Evolutionary conservation across 2,329 filamentous ascomycete species (phyloP).

Genomic region (Trichoderma sp.): DNA sequence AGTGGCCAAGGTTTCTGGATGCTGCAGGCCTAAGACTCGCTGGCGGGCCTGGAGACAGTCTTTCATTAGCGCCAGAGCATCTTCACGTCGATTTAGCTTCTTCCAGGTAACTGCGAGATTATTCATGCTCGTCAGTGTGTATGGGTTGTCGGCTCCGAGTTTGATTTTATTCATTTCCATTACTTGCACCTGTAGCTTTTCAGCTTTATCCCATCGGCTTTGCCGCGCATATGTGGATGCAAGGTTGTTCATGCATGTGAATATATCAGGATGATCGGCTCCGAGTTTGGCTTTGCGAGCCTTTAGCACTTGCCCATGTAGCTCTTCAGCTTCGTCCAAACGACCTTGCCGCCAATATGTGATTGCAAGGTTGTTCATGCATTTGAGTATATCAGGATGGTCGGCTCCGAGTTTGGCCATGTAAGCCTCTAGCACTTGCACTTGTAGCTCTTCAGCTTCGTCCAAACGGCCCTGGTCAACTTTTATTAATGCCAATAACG

Average conservation of each 20-base stretch:
- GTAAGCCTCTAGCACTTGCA: fast-evolving
- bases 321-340: not conserved
- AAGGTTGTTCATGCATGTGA: not conserved
- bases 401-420: not conserved
- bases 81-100: not conserved
- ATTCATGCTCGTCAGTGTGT: not conserved
- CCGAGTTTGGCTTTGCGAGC: not conserved
- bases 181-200: not conserved
- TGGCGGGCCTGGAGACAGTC: not conserved
- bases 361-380: not conserved
- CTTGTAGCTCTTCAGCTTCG: not conserved
- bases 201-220: not conserved
- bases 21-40: not conserved
- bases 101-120: not conserved
- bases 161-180: no score
- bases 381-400: fast-evolving
- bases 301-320: not conserved
- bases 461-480: not conserved
- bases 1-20: not conserved
- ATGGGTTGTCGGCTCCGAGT: not conserved
- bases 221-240: fast-evolving
- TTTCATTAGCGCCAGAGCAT: not conserved
- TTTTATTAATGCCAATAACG: not conserved
- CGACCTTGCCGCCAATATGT: not conserved
- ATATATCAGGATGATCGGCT: not conserved